A percentile compares a stretch with the other conserved stretches of the same genome.
phyloP scores from a whole-genome alignment of 2,329 filamentous ascomycete species.

The Talaromyces sp. region DNA sequence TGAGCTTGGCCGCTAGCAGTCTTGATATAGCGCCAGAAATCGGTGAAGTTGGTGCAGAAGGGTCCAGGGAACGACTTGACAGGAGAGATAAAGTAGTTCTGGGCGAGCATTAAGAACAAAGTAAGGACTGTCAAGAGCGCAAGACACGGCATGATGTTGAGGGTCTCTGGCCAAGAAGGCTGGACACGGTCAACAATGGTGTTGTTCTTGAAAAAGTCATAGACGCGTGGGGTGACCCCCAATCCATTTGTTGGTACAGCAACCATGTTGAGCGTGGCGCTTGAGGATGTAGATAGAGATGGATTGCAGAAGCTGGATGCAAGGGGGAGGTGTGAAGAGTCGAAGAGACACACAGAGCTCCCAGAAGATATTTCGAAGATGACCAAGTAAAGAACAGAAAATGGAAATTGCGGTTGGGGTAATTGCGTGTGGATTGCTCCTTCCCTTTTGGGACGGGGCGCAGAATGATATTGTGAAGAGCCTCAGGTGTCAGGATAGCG shows the following conservation, averaged over 20 bases:
- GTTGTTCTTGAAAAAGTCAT: not conserved
- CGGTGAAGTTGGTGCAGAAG: conserved; percentile 59
- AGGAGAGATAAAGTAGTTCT: conserved; percentile 18
- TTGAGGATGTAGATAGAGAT: not conserved
- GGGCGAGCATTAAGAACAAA: conserved; percentile 12
- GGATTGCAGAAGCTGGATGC: no score
- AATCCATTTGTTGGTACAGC: not conserved
- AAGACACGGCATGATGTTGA: not conserved
- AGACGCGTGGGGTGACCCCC: not conserved
- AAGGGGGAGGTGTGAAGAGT: no score
- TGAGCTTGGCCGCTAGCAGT: conserved; percentile 61
- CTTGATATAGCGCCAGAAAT: conserved; percentile 70
- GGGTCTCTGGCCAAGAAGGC: not conserved
- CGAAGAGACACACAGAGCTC: no score
- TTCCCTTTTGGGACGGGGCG: no score
- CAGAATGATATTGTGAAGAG: no score
- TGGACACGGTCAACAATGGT: not conserved
- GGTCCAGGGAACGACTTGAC: conserved; percentile 60
- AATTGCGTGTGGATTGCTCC: no score
- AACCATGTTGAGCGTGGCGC: not conserved
- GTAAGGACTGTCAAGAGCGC: not conserved
- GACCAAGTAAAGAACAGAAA: not conserved
- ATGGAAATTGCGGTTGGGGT: no score
- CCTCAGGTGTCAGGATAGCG: no score
- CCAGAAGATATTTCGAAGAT: not conserved